phyloP scores from a whole-genome alignment of 208 protist genomes.

The Acanthamoeba divionensis region DNA sequence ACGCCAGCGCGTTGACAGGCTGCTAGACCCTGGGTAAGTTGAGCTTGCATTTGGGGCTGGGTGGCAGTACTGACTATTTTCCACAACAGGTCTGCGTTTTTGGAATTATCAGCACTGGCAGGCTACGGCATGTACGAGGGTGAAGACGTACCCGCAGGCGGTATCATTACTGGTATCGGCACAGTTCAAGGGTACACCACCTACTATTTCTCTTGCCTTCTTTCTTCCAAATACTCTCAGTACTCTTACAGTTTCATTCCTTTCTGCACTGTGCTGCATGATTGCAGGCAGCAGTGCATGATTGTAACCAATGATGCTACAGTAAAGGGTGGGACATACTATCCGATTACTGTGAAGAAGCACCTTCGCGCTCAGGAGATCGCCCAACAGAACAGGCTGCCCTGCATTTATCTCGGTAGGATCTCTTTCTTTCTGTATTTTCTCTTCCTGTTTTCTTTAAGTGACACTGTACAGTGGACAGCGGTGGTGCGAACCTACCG shows the following conservation, averaged over 20 bases:
- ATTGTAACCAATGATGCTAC: slow-evolving; percentile 96
- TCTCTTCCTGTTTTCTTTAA: background rate
- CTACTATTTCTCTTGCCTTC: background rate
- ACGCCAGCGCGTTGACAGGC: slow-evolving; percentile 87
- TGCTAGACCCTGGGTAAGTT: slow-evolving; percentile 84
- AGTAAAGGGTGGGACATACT: slow-evolving; percentile 96
- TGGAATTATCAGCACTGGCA: slow-evolving; percentile 93
- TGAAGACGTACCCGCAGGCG: slow-evolving; percentile 86
- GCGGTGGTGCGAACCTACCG: slow-evolving; percentile 92
- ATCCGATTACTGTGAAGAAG: slow-evolving; percentile 97
- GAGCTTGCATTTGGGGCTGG: background rate
- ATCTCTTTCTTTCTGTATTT: background rate
- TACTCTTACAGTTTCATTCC: background rate
- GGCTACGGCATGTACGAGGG: slow-evolving; percentile 91
- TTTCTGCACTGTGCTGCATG: background rate
- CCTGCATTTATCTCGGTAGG: slow-evolving; percentile 92
- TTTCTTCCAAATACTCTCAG: background rate
- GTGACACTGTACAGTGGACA: slow-evolving; percentile 82
- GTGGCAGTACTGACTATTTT: background rate
- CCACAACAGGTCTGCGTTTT: slow-evolving; percentile 84
- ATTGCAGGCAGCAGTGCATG: slow-evolving; percentile 81
- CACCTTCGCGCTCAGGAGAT: slow-evolving; percentile 94
- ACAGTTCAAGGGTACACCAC: slow-evolving; percentile 63
- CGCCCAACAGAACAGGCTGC: slow-evolving; percentile 90
- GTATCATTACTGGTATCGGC: slow-evolving; percentile 93